These are phyloP conservation scores for Acarospora socialis DNA, from an alignment of 2,329 filamentous ascomycete species.

Conservation along the genomic window DNA sequence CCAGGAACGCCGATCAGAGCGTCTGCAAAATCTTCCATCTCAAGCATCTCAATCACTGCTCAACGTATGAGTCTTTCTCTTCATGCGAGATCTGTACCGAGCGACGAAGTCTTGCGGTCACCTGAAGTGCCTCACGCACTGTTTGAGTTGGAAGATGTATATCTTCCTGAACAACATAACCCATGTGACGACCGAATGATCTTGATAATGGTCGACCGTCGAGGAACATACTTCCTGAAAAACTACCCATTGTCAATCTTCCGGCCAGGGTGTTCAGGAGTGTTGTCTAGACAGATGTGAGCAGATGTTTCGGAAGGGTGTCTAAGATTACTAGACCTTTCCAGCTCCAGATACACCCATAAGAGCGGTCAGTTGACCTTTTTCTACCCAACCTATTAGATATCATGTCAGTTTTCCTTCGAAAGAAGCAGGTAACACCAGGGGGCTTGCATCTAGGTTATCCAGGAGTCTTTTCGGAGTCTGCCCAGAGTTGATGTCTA, in stretches of 20 bases:
- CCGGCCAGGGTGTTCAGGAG: constrained; percentile 75
- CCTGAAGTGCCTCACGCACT: constrained; percentile 75
- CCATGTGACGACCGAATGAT: constrained; percentile 83
- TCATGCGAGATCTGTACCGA: constrained; percentile 54
- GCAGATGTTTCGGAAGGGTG: no score
- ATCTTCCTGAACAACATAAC: constrained; percentile 88
- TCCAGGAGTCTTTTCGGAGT: constrained; percentile 58
- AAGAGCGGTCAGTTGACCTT: constrained; percentile 65
- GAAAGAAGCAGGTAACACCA: no score
- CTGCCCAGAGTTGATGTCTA: not conserved
- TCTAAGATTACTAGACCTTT: no score
- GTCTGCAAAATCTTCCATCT: constrained; percentile 82
- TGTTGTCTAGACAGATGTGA: no score
- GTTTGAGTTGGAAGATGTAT: constrained; percentile 73
- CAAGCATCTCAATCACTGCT: constrained; percentile 83
- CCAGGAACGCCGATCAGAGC: constrained; percentile 82
- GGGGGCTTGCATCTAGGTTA: constrained; percentile 68
- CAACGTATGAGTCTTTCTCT: constrained; percentile 77
- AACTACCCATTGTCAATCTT: constrained; percentile 76
- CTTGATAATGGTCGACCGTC: constrained; percentile 59
- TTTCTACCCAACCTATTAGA: constrained; percentile 95
- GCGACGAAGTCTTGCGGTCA: constrained; percentile 74
- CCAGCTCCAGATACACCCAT: constrained; percentile 71
- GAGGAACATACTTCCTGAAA: constrained; percentile 75
- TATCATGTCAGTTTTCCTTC: no score